Conservation (phyloP, 345 rosid genomes). For the Salix udensis region DNA sequence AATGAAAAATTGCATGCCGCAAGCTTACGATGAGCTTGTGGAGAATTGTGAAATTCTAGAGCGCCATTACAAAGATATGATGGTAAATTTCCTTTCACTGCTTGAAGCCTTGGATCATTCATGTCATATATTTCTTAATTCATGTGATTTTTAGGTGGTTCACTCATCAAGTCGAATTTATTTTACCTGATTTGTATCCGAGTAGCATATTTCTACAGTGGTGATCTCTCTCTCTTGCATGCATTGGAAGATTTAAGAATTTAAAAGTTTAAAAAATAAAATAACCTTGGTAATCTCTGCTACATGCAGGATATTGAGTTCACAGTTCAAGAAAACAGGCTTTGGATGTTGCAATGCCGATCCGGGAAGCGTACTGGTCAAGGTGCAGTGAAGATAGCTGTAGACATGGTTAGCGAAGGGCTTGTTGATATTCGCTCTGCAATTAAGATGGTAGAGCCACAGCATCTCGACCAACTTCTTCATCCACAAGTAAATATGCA, state of each 20-base stretch:
- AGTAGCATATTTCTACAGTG: not conserved
- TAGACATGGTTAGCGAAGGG: conserved; percentile 85
- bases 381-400: conserved; percentile 90
- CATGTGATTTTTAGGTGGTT: not conserved
- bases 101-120: not conserved
- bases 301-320: conserved; percentile 78
- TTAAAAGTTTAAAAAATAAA: not conserved
- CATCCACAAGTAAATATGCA: conserved; percentile 67
- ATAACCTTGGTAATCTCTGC: not conserved
- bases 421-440: conserved; percentile 62
- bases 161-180: not conserved
- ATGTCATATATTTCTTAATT: not conserved
- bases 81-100: conserved; percentile 41
- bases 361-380: conserved; percentile 85
- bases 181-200: not conserved
- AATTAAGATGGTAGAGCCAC: conserved; percentile 81
- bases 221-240: not conserved
- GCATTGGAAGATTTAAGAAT: not conserved
- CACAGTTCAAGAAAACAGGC: conserved; percentile 88
- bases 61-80: conserved; percentile 90
- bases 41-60: conserved; percentile 83
- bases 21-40: conserved; percentile 79
- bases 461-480: conserved; percentile 85
- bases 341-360: conserved; percentile 98
- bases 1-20: conserved; percentile 73